Evolutionary conservation across 2,329 filamentous ascomycete genomes (phyloP), one percentile per base, ranked within the genome.

Genomic region (Monilinia fructicola): DNA sequence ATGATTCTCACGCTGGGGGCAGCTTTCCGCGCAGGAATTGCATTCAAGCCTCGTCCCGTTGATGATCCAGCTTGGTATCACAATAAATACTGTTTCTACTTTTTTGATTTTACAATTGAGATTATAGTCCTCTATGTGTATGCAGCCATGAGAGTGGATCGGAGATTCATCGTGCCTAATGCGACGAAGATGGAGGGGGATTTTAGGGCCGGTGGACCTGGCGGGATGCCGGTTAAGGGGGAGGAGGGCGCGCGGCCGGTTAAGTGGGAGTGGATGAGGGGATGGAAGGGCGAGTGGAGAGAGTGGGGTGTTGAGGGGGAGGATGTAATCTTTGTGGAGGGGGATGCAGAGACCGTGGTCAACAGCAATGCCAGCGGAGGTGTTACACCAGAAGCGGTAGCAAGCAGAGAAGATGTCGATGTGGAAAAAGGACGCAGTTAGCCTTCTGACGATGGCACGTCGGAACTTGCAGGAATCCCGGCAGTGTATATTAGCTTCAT

Each of bases 61-160:
- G 38, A 68, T 12, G 42, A 56, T 12, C 68, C 70, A 5, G 67
- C 64, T 0, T 67, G 64, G 53, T 68, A 71, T 42, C 84, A 92
- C 72, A 80, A 79, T 74, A 90, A 89, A 76, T 84, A 86, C 1
- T 85, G 84, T 72, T 96, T 92, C 80, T 96, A 94, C 79, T 79
- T 87, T 73, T 91, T 94, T 79, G 90, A 91, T 79, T 95, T 90
- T 74, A 80, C 79, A n/a, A 81, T 93, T 42, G 92, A 96, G 77
- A 79, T 92, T 53, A 73, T 89, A 35, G 86, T 92, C 46, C 82
- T 94, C 4, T 84, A 82, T 59, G 78, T 87, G 11, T 93, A 91
- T 78, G 82, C 87, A 0, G 73, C 90, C n/a, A 77, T 82, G 28
- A 84, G 92, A 23, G 87, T 95, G 69, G 92, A 96, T 76, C 81